Percentiles rank a stretch among this genome's conserved stretches.
Evolutionary conservation across 495 filamentous ascomycete species (phyloP).

Genomic region (Aspergillus nidulans): DNA sequence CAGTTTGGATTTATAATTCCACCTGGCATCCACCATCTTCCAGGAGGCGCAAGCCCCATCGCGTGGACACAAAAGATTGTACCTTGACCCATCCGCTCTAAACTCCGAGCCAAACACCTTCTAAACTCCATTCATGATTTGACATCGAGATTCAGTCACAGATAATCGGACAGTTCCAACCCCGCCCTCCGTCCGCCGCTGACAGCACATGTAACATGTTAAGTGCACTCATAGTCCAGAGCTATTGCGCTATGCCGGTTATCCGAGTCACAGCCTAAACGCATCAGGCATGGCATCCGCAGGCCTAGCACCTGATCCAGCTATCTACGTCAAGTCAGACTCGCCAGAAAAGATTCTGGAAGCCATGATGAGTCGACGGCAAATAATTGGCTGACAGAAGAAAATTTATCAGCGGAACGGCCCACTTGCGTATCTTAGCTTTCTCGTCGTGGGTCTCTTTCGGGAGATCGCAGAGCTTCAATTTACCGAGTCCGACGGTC

Average conservation of each 20-base stretch:
- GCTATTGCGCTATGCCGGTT: neutral
- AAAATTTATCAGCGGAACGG: neutral
- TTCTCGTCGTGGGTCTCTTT: neutral
- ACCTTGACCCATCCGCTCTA: neutral
- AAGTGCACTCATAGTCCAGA: neutral
- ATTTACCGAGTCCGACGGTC: slow-evolving; percentile 4
- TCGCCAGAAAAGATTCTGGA: neutral
- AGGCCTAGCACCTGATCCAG: neutral
- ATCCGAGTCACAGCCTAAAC: neutral
- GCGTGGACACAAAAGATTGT: no score
- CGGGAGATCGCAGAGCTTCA: slow-evolving; percentile 11
- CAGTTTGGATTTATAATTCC: slow-evolving; percentile 11
- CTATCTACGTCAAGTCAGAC: neutral
- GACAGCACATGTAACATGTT: no score
- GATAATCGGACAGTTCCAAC: neutral
- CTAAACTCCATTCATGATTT: neutral
- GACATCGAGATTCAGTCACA: neutral
- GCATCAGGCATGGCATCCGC: neutral
- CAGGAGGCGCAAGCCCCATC: slow-evolving; percentile 2
- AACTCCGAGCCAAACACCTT: neutral
- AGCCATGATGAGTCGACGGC: neutral
- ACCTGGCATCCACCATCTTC: no score
- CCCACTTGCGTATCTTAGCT: slow-evolving; percentile 1
- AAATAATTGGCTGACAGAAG: neutral
- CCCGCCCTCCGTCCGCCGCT: neutral